Evolutionary conservation across 2,329 filamentous ascomycete genomes (phyloP), one percentile per base, ranked within the genome.

Genomic region (Cryphonectria carpinicola): DNA sequence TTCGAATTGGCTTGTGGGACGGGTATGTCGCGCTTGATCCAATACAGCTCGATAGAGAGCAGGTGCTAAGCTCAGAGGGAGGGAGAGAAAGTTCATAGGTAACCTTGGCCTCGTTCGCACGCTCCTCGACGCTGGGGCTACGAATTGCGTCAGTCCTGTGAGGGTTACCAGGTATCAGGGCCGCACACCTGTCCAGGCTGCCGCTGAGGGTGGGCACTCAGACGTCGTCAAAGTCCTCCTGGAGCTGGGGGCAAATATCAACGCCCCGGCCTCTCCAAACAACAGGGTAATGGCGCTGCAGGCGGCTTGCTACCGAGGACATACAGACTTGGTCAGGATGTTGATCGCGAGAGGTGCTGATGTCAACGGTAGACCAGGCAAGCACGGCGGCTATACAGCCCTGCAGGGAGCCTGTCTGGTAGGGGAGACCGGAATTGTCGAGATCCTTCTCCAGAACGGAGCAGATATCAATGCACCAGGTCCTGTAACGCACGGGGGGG

Each of bases 101-200:
- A 71, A 72, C 22, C 3, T 73, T 0, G 70, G 73, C 0, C 68
- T 82, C 5, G 75, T 79, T 7, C 66, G 73, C 4, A 68, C 73
- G 0, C 69, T 83, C 4, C 71, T 83, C 1, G 66, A 70, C 32
- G 69, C 73, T 1, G 78, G 79, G 0, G 79, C 74, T 78, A 58
- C 28, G 1, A 22, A 25, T 1, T 56, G 22, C 32, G 68, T 81
- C 1, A 76, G 82, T n/a, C 75, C 73, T 66, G 76, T 67, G 74
- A 77, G 72, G 71, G 75, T 65, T 74, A 66, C 72, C 32, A 80
- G 72, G 76, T 80, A 79, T 65, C 76, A 75, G 58, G 81, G 72
- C 71, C 79, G 74, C 73, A 85, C 72, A 75, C 82, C 75, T 72
- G 81, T 79, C 76, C 85, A 76, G 78, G 78, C 73, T 71, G 81